Percentiles rank a stretch among this genome's conserved stretches.
phyloP scores from a whole-genome alignment of 2,329 filamentous ascomycete species.

The Alternaria ethzedia region DNA sequence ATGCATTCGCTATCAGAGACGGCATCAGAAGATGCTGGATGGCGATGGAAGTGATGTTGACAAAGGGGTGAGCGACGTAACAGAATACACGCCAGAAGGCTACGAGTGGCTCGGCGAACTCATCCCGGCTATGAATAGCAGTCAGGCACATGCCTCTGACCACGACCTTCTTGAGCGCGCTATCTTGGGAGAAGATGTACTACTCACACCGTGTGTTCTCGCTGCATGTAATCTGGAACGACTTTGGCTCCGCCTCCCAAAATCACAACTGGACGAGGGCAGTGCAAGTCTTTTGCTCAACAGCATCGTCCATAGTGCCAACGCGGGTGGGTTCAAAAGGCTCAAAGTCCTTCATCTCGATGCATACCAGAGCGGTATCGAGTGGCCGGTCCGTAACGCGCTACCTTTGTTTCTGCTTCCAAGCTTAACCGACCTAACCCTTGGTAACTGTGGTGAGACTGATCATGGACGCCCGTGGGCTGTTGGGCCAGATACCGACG shows the following conservation, averaged over 20 bases:
- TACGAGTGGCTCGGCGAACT: not conserved
- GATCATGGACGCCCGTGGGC: not conserved
- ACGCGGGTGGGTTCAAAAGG: not conserved
- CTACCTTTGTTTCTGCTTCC: not conserved
- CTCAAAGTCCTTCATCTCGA: not conserved
- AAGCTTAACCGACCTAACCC: not conserved
- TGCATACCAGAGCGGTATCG: not conserved
- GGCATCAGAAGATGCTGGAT: not conserved
- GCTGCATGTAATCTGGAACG: not conserved
- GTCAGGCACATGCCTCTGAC: not conserved
- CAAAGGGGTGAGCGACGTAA: not conserved
- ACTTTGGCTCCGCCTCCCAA: not conserved
- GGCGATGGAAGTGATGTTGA: not conserved
- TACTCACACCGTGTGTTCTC: not conserved
- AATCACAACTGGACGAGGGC: not conserved
- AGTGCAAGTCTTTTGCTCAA: not conserved
- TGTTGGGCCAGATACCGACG: not conserved
- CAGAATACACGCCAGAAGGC: not conserved
- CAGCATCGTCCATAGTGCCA: not conserved
- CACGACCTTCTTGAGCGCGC: not conserved
- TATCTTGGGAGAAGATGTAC: not conserved
- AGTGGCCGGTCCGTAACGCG: not conserved
- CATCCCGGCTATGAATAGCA: not conserved
- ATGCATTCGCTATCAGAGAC: not conserved
- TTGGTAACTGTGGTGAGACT: not conserved